Evolutionary conservation across 352 stramenopile genomes (phyloP).

Genomic region (Phytophthora sansomeana): DNA sequence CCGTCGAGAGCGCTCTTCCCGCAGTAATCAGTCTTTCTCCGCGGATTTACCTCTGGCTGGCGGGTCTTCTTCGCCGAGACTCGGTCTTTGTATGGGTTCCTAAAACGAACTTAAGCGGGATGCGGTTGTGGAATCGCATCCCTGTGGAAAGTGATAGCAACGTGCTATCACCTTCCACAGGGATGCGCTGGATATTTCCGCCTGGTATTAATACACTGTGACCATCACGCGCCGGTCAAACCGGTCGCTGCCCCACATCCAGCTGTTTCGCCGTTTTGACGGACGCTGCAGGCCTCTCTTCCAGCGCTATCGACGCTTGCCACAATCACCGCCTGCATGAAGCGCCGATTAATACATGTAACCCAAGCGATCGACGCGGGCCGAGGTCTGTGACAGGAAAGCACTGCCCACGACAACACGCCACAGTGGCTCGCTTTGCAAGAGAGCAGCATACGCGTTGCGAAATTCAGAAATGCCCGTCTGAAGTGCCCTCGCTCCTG

Average conservation of each 20-base stretch:
- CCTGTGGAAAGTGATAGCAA: background rate
- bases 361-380: constrained; percentile 1
- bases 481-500: background rate
- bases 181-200: constrained; percentile 37
- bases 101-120: constrained; percentile 33
- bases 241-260: constrained; percentile 14
- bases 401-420: constrained; percentile 11
- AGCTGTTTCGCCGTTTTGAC: constrained; percentile 33
- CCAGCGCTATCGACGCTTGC: constrained; percentile 13
- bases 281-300: constrained; percentile 18
- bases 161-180: background rate
- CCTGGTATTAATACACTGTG: constrained; percentile 14
- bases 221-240: constrained; percentile 8
- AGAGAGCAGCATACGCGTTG: constrained; percentile 22
- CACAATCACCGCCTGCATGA: constrained; percentile 9
- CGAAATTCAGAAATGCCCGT: constrained; percentile 31
- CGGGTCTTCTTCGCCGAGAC: constrained; percentile 26
- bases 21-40: constrained; percentile 38
- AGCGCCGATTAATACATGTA: too few species aligned
- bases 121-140: constrained; percentile 24
- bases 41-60: constrained; percentile 40
- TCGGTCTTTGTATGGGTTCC: constrained; percentile 35
- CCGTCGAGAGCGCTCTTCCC: constrained; percentile 7
- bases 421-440: constrained; percentile 28
- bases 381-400: background rate